Evolutionary conservation across 1,284 basidiomycete genomes (phyloP), one percentile per base, ranked within the genome.

Genomic region (Tylopilus microsporus): DNA sequence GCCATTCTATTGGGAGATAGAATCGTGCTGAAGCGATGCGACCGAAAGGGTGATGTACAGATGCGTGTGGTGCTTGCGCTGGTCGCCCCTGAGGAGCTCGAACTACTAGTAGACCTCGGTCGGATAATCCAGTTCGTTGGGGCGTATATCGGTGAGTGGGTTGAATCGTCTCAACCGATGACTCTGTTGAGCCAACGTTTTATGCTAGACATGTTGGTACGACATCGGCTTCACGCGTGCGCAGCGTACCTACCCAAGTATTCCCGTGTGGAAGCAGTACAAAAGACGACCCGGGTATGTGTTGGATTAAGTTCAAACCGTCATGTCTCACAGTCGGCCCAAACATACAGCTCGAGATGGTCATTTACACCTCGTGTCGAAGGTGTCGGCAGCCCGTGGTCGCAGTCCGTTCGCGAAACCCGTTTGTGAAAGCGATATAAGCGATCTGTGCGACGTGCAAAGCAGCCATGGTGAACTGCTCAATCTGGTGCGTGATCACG

Each of bases 221-320:
- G 87, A 15, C 70, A 84, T 43, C 80, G 81, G 37, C 68, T 91
- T 45, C 79, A 87, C 63, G 76, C 81, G 0, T 80, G 79, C 53
- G 85, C 86, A 8, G 86, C 89, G 0, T 88, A 90, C 69, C 66
- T 91, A 47, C 81, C 88, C 50, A 91, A 89, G 66, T 80, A 82
- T 66, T 79, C 79, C 11, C 66, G 72, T 11, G 66, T 77, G 1
- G 79, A 83, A 8, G 79, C 79, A 11, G 73, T 89, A 16, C 76
- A 77, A 37, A 76, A 74, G 36, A 63, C 70, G 12, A 85, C 86
- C 0, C 71, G 79, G 65, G 85, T 87, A 69, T 48, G 79, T 59
- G 12, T 37, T 12, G 18, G 16, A 9, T 42, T n/a, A 13, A 21
- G 3, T 32, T 30, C 43, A 6, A 6, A 46, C 5, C 30, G 15